Evolutionary conservation across 2,329 filamentous ascomycete species (phyloP), one percentile per base, ranked within the genome.

Genomic region (Tolypocladium guangdongense): DNA sequence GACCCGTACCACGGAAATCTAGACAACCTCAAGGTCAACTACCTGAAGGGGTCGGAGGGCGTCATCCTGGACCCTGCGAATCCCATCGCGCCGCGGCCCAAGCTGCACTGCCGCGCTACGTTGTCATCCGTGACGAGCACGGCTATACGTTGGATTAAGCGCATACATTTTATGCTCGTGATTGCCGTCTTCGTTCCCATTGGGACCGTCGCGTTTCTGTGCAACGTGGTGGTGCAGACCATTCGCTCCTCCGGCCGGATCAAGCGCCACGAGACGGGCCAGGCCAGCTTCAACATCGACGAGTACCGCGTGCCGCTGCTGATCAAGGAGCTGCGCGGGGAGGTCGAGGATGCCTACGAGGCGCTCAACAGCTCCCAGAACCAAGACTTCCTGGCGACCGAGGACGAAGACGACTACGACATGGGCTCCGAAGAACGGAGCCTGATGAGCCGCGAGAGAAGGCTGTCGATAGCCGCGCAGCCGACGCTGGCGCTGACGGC

Each of bases 301-400:
- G 78, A 82, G 49, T 96, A 95, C 64, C 81, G 87, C 22, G 79
- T 91, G 33, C 88, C 89, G 0, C 72, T 93, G 11, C 78, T 90
- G 62, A 81, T 92, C 59, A 84, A 87, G 59, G 85, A 87, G 54
- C 81, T 91, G 27, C 86, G 86, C 41, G 82, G 81, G 53, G 85
- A 84, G 27, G 85, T 92, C 16, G 90, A 96, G 63, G 82, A 86
- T 50, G 83, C 84, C 2, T 90, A 89, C 62, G 88, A 90, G 67
- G 81, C 82, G 39, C 74, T 89, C 49, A 88, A 86, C 64, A 81
- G 77, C 57, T 74, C 80, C 3, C 86, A 89, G 61, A 74, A 76
- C 50, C 82, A 90, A 56, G 84, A 88, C 49, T 95, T 88, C 61
- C 76, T 95, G 5, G 76, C 76, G 0, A 76, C 72, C 8, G 78